Percentiles rank a stretch among this genome's conserved stretches.
Evolutionary conservation across 1,284 basidiomycete genomes (phyloP).

Genomic region (Apiotrichum laibachii): DNA sequence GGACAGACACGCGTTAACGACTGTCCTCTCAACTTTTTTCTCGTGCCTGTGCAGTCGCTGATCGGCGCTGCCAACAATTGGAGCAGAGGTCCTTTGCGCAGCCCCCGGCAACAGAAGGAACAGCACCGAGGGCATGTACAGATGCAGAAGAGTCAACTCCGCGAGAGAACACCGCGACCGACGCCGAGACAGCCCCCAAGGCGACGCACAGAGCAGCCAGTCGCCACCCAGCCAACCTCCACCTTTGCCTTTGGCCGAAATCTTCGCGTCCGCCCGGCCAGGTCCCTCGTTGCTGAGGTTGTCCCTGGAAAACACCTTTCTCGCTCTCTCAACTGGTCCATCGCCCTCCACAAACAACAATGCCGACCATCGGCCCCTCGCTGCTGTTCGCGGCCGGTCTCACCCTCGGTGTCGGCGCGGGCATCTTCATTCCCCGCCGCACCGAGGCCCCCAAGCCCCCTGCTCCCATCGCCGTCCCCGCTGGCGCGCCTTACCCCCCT

Average conservation of each 20-base stretch:
- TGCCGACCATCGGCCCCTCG: slow-evolving; percentile 48
- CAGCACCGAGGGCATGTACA: no score
- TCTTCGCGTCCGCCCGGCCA: not conserved
- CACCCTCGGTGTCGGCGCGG: slow-evolving; percentile 32
- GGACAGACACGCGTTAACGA: no score
- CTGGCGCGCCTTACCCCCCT: slow-evolving; percentile 17
- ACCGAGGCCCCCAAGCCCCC: slow-evolving; percentile 1
- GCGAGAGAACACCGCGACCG: no score
- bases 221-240: not conserved
- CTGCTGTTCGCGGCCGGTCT: slow-evolving; percentile 48
- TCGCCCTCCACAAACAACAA: slow-evolving; percentile 9
- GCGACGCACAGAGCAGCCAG: no score
- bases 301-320: not conserved
- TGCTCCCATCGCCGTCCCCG: slow-evolving; percentile 3
- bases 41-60: no score
- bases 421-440: slow-evolving; percentile 34
- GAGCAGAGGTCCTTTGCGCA: no score
- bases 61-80: no score
- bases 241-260: not conserved
- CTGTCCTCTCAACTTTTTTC: no score
- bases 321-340: not conserved
- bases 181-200: no score
- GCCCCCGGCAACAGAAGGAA: no score
- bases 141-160: no score
- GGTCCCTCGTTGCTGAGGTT: not conserved